Percentiles rank a stretch among this genome's conserved stretches.
phyloP scores from a whole-genome alignment of 192 early-diverging fungal genomes.

The Coemansia sp. region DNA sequence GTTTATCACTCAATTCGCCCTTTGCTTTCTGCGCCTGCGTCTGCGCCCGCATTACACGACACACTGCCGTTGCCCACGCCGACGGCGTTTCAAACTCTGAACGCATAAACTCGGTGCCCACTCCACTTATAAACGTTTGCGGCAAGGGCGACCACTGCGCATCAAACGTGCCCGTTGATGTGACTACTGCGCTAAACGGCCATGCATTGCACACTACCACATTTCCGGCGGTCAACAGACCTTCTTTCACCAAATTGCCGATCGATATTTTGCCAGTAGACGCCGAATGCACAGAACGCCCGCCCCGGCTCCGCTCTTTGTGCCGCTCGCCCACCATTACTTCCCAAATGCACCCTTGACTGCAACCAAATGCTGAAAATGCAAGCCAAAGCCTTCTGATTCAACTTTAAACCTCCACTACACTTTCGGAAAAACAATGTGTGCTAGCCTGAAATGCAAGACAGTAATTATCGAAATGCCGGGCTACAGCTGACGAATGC shows the following conservation, averaged over 20 bases:
- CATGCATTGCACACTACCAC: slow-evolving; percentile 47
- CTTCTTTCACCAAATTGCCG: slow-evolving; percentile 30
- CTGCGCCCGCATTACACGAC: slow-evolving; percentile 55
- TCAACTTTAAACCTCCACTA: too few relatives aligned
- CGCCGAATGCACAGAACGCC: not conserved
- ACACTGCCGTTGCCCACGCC: slow-evolving; percentile 65
- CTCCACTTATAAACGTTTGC: slow-evolving; percentile 9
- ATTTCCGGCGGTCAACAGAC: slow-evolving; percentile 28
- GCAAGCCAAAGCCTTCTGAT: too few relatives aligned
- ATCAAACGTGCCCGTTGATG: slow-evolving; percentile 24
- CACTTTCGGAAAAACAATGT: too few relatives aligned
- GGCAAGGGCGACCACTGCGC: slow-evolving; percentile 41
- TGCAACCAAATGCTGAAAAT: too few relatives aligned
- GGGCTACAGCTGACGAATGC: not conserved
- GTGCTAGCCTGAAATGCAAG: not conserved
- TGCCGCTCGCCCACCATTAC: slow-evolving; percentile 22
- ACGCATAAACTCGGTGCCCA: slow-evolving; percentile 46
- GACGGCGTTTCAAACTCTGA: slow-evolving; percentile 61
- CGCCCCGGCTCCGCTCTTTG: slow-evolving; percentile 10
- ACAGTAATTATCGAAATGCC: slow-evolving; percentile 5
- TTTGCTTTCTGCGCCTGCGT: slow-evolving; percentile 15
- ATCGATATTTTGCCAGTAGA: slow-evolving; percentile 31
- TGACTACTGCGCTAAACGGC: slow-evolving; percentile 48
- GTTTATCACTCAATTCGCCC: not conserved
- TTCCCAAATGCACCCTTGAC: not conserved